Percentiles rank a stretch among this genome's conserved stretches.
phyloP scores from a whole-genome alignment of 345 rosid species.

The Melaleuca quinquenervia region DNA sequence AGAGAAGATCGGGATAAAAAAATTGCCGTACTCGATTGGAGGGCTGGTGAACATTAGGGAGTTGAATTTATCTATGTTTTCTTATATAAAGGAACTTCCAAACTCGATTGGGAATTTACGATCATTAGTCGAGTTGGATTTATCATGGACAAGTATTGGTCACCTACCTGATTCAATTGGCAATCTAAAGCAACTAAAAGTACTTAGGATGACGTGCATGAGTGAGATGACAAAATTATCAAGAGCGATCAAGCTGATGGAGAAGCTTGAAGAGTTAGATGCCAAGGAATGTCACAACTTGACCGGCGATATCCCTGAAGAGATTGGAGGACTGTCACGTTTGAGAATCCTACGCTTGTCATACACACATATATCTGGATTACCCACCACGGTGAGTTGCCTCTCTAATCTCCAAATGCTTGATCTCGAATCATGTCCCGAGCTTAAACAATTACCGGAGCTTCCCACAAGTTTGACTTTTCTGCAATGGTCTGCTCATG shows the following conservation, averaged over 20 bases:
- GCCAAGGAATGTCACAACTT: accelerated
- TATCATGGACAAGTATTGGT: background rate
- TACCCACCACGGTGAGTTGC: background rate
- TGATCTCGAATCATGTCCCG: accelerated
- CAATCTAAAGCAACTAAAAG: background rate
- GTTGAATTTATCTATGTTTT: background rate
- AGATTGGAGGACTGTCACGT: background rate
- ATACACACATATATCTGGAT: accelerated
- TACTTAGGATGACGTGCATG: background rate
- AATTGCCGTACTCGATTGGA: background rate
- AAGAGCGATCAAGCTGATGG: background rate
- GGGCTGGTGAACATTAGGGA: background rate
- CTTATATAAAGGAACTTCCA: background rate
- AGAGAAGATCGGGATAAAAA: background rate
- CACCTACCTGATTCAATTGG: background rate
- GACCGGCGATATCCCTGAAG: background rate
- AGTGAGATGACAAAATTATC: background rate
- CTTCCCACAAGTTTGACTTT: background rate
- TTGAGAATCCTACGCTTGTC: background rate
- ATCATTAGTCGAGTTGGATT: background rate
- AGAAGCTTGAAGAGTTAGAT: background rate
- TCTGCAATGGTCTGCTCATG: background rate
- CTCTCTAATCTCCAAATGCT: background rate
- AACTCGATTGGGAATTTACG: background rate
- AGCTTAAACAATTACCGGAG: background rate